phyloP scores from a whole-genome alignment of 345 rosid species.

The Garcia nutans region DNA sequence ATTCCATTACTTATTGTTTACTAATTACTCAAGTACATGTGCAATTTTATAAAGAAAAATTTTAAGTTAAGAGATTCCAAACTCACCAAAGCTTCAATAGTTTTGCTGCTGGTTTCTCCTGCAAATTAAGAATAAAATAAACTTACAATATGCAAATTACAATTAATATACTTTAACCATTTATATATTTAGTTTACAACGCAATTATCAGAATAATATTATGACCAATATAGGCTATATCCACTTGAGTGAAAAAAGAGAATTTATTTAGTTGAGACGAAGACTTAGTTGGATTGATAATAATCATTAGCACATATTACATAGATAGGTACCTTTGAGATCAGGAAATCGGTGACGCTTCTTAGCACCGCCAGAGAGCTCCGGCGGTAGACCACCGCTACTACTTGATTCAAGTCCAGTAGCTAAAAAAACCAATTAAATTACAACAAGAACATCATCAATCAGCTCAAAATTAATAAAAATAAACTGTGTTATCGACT shows the following conservation, averaged over 20 bases:
- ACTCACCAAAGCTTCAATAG: slow-evolving; percentile 86
- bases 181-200: too few species aligned
- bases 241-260: too few species aligned
- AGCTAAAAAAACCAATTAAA: slow-evolving; percentile 23
- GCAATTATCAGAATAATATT: too few species aligned
- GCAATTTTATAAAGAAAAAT: too few species aligned
- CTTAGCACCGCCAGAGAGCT: slow-evolving; percentile 36
- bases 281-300: too few species aligned
- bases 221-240: too few species aligned
- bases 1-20: background rate
- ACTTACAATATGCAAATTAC: background rate
- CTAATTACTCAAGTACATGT: background rate
- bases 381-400: slow-evolving; percentile 31
- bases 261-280: too few species aligned
- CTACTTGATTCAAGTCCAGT: slow-evolving; percentile 51
- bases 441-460: background rate
- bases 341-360: slow-evolving; percentile 46
- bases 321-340: slow-evolving; percentile 51
- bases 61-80: background rate
- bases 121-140: slow-evolving; percentile 15
- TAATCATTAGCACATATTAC: too few species aligned
- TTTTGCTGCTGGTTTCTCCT: slow-evolving; percentile 73
- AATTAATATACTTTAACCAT: too few species aligned
- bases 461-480: background rate
- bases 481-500: background rate